Percentiles rank a stretch among this genome's conserved stretches.
Conservation (phyloP, 1,284 basidiomycete genomes). For the Cryptococcus sp. region DNA sequence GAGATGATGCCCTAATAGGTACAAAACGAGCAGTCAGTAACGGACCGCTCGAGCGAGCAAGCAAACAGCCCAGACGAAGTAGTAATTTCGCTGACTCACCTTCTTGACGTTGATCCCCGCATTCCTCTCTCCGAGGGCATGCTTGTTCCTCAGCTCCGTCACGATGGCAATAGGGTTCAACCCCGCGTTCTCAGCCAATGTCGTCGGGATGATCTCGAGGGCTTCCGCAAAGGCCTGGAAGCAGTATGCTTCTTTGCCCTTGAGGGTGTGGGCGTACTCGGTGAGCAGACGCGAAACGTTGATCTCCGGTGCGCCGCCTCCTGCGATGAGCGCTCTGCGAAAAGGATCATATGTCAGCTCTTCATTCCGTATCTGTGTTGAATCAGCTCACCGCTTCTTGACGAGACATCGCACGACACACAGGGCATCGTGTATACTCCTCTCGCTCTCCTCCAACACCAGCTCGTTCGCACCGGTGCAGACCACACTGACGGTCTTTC, state of each 20-base stretch:
- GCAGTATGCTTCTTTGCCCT: conserved; percentile 98
- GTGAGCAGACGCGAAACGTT: conserved; percentile 93
- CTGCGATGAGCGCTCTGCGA: conserved; percentile 85
- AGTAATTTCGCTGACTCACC: conserved; percentile 56
- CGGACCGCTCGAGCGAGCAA: not conserved
- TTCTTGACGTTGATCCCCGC: conserved; percentile 99
- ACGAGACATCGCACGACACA: conserved; percentile 98
- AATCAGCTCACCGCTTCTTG: conserved; percentile 79
- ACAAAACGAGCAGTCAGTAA: not conserved
- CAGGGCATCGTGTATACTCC: conserved; percentile 95
- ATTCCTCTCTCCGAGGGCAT: conserved; percentile 89
- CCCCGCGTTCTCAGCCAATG: conserved; percentile 97
- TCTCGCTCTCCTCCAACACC: conserved; percentile 95
- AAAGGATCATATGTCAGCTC: conserved; percentile 3
- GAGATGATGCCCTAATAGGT: conserved; percentile 79
- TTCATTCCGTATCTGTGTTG: not conserved
- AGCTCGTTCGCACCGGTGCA: conserved; percentile 93
- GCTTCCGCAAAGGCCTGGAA: conserved; percentile 99
- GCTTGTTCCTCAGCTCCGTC: conserved; percentile 94
- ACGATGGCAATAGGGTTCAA: conserved; percentile 98
- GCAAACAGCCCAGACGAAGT: not conserved
- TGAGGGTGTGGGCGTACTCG: conserved; percentile 89
- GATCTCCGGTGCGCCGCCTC: conserved; percentile 97
- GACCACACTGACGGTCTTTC: conserved; percentile 91
- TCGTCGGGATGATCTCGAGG: conserved; percentile 96